Evolutionary conservation across 345 rosid species (phyloP).

Genomic region (Pistacia atlantica): DNA sequence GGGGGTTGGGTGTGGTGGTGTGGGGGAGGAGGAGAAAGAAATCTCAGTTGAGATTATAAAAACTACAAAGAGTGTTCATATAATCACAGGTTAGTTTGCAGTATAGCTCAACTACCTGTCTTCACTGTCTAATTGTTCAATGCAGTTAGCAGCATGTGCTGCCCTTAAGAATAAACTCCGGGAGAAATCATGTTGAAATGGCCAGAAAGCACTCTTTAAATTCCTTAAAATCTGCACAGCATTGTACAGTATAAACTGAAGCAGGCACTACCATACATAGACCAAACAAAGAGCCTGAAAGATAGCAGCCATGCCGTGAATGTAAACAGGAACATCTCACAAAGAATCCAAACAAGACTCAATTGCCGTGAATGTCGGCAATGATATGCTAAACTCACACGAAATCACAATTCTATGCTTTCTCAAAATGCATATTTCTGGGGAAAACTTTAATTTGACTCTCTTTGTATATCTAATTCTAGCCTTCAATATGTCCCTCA

Average conservation of each 20-base stretch:
- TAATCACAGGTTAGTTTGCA: slow-evolving; percentile 2
- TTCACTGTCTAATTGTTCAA: slow-evolving; percentile 37
- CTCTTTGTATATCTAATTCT: too few relatives aligned
- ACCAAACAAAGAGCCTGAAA: background rate
- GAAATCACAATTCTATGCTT: background rate
- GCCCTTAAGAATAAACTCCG: slow-evolving; percentile 61
- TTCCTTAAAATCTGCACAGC: slow-evolving; percentile 46
- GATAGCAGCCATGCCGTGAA: background rate
- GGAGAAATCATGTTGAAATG: slow-evolving; percentile 52
- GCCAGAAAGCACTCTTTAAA: slow-evolving; percentile 72
- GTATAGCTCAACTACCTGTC: slow-evolving; percentile 39
- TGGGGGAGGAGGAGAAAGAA: background rate
- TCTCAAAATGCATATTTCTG: background rate
- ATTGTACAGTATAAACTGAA: background rate
- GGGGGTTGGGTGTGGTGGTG: too few relatives aligned
- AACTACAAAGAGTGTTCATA: background rate
- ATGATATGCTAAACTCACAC: background rate
- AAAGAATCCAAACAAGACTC: background rate
- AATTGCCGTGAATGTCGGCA: background rate
- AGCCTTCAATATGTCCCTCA: too few relatives aligned
- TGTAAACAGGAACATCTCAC: background rate
- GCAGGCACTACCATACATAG: background rate
- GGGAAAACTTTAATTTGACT: background rate
- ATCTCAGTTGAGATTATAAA: background rate
- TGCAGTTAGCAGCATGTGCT: slow-evolving; percentile 53